These are phyloP conservation scores for Aquilaria yunnanensis DNA, from an alignment of 345 rosid genomes.

Conservation along the genomic window DNA sequence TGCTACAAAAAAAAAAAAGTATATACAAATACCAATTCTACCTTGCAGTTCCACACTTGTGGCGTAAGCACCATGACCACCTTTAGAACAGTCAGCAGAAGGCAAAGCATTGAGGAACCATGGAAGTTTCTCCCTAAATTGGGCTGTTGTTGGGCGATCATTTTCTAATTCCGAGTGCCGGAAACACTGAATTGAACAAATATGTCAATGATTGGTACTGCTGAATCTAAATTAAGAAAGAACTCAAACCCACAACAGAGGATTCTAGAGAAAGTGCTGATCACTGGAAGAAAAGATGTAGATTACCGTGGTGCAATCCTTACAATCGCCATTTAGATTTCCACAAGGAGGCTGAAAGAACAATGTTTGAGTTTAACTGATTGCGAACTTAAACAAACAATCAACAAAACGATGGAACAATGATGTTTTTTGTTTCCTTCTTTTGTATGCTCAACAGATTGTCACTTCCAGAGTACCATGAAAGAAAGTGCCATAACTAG, in stretches of 20 bases:
- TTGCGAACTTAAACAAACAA: too few species aligned
- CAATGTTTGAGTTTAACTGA: constrained; percentile 8
- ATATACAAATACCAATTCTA: constrained; percentile 15
- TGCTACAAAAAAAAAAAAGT: background rate
- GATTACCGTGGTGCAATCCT: constrained; percentile 96
- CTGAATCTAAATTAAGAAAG: constrained; percentile 9
- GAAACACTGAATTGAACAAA: constrained; percentile 59
- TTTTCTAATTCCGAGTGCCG: constrained; percentile 77
- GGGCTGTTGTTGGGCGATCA: constrained; percentile 82
- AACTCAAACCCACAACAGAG: background rate
- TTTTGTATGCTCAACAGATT: too few species aligned
- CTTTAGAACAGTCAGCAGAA: constrained; percentile 97
- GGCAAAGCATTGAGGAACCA: constrained; percentile 95
- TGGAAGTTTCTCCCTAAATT: constrained; percentile 90
- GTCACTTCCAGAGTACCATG: too few species aligned
- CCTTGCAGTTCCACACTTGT: constrained; percentile 85
- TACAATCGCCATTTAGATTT: constrained; percentile 64
- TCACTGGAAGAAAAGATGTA: background rate
- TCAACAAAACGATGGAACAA: too few species aligned
- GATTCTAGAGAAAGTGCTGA: background rate
- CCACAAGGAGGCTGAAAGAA: constrained; percentile 88
- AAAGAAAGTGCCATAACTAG: too few species aligned
- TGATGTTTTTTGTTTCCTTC: too few species aligned
- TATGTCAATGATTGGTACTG: constrained; percentile 15
- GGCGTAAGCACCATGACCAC: constrained; percentile 97